A percentile compares a stretch with the other conserved stretches of the same genome.
Conservation (phyloP, 805 yeast genomes). For the Maudiozyma pseudohumilis region DNA sequence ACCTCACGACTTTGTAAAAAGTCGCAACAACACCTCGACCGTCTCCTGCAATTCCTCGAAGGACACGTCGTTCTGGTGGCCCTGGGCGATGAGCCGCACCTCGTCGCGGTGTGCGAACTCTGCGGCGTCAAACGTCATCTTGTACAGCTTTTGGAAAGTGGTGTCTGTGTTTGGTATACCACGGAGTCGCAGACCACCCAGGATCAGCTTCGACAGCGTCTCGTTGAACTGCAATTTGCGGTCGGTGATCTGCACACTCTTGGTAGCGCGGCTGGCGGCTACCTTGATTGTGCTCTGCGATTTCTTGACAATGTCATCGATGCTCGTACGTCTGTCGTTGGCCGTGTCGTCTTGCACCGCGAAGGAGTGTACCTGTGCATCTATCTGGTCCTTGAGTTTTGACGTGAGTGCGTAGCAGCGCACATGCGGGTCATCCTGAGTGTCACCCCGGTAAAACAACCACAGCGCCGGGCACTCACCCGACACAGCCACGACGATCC, state of each 20-base stretch:
- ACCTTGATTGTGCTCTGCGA: constrained; percentile 11
- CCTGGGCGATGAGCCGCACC: constrained; percentile 2
- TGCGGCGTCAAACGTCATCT: constrained; percentile 30
- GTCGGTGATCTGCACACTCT: constrained; percentile 18
- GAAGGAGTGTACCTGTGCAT: constrained; percentile 4
- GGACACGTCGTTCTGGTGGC: constrained; percentile 8
- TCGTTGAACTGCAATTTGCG: constrained; percentile 21
- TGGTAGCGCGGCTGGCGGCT: constrained; percentile 10
- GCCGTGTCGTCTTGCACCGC: neutral
- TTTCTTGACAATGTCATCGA: constrained; percentile 17
- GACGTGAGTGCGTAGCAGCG: constrained; percentile 8
- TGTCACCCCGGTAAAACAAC: neutral
- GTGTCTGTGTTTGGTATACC: constrained; percentile 24
- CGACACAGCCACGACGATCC: constrained; percentile 12
- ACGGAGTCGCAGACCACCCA: constrained; percentile 31
- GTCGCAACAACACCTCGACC: constrained; percentile 28
- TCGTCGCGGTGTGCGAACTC: constrained; percentile 31
- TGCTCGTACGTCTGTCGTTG: constrained; percentile 6
- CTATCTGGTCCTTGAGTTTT: constrained; percentile 7
- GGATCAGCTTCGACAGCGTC: constrained; percentile 28
- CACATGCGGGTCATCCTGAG: constrained; percentile 1
- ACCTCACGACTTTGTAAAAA: constrained; percentile 23
- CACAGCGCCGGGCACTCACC: neutral
- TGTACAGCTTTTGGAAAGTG: constrained; percentile 29
- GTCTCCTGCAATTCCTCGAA: constrained; percentile 29